A percentile compares a stretch with the other conserved stretches of the same genome.
phyloP scores from a whole-genome alignment of 768 basidiomycete species.

The Amyloporia xantha region DNA sequence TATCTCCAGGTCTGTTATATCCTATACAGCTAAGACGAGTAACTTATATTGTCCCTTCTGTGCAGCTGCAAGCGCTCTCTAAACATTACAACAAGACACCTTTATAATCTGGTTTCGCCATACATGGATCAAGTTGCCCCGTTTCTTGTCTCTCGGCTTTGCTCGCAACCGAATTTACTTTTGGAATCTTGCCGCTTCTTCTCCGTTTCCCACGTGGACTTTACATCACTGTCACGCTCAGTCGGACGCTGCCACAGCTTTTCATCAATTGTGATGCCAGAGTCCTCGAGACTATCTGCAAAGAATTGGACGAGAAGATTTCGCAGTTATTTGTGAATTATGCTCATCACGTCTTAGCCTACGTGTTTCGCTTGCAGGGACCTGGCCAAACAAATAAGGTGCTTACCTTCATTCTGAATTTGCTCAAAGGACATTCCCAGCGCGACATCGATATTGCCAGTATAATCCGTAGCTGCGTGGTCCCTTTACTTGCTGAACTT shows the following conservation, averaged over 20 bases:
- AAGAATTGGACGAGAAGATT: slow-evolving; percentile 38
- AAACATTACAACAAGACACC: slow-evolving; percentile 53
- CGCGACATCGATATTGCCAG: slow-evolving; percentile 32
- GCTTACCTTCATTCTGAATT: slow-evolving; percentile 53
- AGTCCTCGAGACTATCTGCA: slow-evolving; percentile 56
- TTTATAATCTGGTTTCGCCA: slow-evolving; percentile 62
- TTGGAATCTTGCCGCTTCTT: slow-evolving; percentile 66
- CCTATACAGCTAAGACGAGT: too few species aligned
- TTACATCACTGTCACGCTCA: slow-evolving; percentile 58
- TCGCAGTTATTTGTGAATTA: slow-evolving; percentile 51
- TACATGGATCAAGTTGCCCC: slow-evolving; percentile 63
- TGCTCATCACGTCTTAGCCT: slow-evolving; percentile 54
- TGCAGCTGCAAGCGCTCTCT: slow-evolving; percentile 52
- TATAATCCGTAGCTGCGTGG: slow-evolving; percentile 59
- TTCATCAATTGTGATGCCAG: slow-evolving; percentile 55
- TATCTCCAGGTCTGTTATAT: slow-evolving; percentile 50
- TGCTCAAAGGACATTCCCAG: slow-evolving; percentile 43
- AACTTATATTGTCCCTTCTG: too few species aligned
- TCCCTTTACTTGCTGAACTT: slow-evolving; percentile 67
- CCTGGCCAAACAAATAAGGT: slow-evolving; percentile 50
- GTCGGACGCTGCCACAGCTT: slow-evolving; percentile 61
- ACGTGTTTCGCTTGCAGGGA: slow-evolving; percentile 55
- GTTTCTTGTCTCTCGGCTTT: slow-evolving; percentile 53
- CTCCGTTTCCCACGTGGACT: slow-evolving; percentile 45
- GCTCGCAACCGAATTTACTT: slow-evolving; percentile 51